A percentile compares a stretch with the other conserved stretches of the same genome.
Conservation (phyloP, 208 protist species). For the Acanthamoeba castellanii region DNA sequence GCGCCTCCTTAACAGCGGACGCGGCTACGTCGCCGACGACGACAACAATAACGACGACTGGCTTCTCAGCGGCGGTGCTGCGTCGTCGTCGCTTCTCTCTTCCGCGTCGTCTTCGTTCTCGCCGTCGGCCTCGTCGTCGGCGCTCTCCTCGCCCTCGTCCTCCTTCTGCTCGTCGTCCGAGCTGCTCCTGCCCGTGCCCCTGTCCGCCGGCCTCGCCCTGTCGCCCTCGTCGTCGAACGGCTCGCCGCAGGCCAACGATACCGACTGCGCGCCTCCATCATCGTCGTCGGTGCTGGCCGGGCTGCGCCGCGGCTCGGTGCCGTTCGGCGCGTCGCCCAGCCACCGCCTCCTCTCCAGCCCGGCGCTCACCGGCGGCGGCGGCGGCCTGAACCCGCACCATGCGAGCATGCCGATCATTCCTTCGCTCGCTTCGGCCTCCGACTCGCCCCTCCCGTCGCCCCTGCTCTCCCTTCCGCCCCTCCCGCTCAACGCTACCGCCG, state of each 20-base stretch:
- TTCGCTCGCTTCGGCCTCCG: background rate
- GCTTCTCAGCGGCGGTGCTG: background rate
- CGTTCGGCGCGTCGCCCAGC: background rate
- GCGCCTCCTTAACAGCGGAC: background rate
- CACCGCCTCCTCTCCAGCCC: background rate
- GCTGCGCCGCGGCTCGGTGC: background rate
- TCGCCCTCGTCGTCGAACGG: too few relatives aligned
- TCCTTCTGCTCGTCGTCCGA: constrained; percentile 19
- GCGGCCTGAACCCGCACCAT: background rate
- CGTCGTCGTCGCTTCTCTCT: background rate
- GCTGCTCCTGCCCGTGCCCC: background rate
- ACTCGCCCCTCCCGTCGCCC: constrained; percentile 15
- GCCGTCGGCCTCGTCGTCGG: background rate
- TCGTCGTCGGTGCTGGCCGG: background rate
- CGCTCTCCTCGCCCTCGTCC: background rate
- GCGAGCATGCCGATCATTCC: constrained; percentile 6
- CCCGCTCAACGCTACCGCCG: background rate
- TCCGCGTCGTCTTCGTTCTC: background rate
- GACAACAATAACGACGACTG: background rate
- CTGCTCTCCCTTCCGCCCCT: background rate
- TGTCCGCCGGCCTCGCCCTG: too few relatives aligned
- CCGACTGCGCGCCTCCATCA: background rate
- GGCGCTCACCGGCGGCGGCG: background rate
- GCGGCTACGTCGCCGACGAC: background rate
- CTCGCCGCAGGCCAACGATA: background rate